phyloP scores from a whole-genome alignment of 441 rosid species.

The Croton setiger region DNA sequence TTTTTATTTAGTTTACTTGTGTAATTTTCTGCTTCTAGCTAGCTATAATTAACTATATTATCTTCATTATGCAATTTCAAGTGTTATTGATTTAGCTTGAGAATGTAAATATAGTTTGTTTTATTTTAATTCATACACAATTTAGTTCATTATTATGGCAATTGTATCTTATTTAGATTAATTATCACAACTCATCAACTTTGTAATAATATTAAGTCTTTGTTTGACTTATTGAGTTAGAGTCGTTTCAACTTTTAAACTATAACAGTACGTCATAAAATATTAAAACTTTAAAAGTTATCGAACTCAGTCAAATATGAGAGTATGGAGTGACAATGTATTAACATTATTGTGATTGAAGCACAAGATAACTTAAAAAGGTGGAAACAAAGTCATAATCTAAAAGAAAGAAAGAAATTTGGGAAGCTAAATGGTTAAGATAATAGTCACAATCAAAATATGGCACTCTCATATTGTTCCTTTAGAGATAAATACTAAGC shows the following conservation, averaged over 20 bases:
- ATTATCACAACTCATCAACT: too few species aligned
- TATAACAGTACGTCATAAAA: too few species aligned
- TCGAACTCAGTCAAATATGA: not conserved
- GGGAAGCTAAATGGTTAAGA: slow-evolving; percentile 12
- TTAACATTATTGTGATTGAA: not conserved
- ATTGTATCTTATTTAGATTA: too few species aligned
- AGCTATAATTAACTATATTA: slow-evolving; percentile 4
- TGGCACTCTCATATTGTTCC: not conserved
- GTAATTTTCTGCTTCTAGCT: slow-evolving; percentile 8
- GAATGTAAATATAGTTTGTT: slow-evolving; percentile 24
- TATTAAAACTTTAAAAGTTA: too few species aligned
- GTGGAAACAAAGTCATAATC: slow-evolving; percentile 1
- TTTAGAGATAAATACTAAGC: slow-evolving; percentile 9
- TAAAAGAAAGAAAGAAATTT: not conserved
- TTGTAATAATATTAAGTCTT: too few species aligned
- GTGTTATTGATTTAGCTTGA: not conserved
- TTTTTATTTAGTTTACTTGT: slow-evolving; percentile 1
- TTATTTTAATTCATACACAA: not conserved
- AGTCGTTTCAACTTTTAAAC: too few species aligned
- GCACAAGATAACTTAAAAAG: not conserved
- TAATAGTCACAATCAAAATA: slow-evolving; percentile 6
- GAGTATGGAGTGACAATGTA: not conserved
- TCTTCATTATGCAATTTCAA: slow-evolving; percentile 3
- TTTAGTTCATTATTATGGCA: not conserved
- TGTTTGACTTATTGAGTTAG: too few species aligned